These are phyloP conservation scores for Parietaria judaica DNA, from an alignment of 306 rosid genomes.

Conservation along the genomic window DNA sequence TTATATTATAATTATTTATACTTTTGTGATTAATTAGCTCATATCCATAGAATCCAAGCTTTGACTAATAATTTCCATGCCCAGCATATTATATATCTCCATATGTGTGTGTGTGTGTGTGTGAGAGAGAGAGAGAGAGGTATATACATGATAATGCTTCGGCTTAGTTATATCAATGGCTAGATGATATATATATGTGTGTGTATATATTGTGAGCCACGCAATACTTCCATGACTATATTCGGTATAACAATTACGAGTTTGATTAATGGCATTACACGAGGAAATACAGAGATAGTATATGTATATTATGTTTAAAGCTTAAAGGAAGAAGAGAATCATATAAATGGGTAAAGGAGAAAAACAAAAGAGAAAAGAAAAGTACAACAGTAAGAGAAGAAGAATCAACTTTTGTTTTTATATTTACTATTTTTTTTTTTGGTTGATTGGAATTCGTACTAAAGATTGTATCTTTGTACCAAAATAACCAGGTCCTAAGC, in stretches of 20 bases:
- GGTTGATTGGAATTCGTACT: constrained; percentile 70
- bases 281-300: no score
- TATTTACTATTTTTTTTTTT: not conserved
- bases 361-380: constrained; percentile 15
- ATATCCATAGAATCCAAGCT: constrained; percentile 20
- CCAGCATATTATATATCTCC: not conserved
- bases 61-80: constrained; percentile 1
- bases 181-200: no score
- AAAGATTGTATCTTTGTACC: not conserved
- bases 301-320: not conserved
- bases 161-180: no score
- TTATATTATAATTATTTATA: not conserved
- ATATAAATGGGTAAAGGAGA: constrained; percentile 12
- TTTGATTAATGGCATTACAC: not conserved
- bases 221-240: no score
- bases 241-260: no score
- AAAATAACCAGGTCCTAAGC: constrained; percentile 46
- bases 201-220: no score
- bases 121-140: no score
- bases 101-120: not conserved
- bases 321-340: not conserved
- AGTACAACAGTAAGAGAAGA: constrained; percentile 39
- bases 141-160: not conserved
- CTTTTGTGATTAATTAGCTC: constrained; percentile 8
- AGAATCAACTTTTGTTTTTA: constrained; percentile 56